phyloP scores from a whole-genome alignment of 2,329 filamentous ascomycete genomes.

The Diaporthe sp. region DNA sequence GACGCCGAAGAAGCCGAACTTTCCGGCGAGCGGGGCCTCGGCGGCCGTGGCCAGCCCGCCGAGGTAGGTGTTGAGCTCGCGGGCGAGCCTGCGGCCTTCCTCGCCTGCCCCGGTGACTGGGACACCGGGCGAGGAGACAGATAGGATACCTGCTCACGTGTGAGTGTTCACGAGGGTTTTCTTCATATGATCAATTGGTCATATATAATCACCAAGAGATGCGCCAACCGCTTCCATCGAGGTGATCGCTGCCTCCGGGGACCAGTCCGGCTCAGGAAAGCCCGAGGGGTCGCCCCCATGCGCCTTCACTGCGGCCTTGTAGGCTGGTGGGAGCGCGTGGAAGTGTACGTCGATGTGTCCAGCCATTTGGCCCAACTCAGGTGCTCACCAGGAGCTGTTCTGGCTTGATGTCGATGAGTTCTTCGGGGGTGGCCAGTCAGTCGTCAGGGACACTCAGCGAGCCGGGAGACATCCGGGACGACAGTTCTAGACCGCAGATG shows the following conservation, averaged over 20 bases:
- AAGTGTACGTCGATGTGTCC: constrained; percentile 42
- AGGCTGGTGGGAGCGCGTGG: constrained; percentile 37
- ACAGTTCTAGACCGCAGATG: background rate
- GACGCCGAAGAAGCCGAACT: constrained; percentile 47
- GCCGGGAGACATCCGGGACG: background rate
- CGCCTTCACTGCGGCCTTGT: constrained; percentile 38
- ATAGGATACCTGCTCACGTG: constrained; percentile 50
- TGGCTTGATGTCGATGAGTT: background rate
- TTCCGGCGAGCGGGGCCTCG: constrained; percentile 23
- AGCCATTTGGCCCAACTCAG: constrained; percentile 1
- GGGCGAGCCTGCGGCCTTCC: constrained; percentile 36
- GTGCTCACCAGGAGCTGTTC: background rate
- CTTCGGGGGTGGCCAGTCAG: background rate
- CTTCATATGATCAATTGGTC: background rate
- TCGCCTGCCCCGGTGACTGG: constrained; percentile 39
- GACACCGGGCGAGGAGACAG: constrained; percentile 38
- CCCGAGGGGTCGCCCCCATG: constrained; percentile 41
- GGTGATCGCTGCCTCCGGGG: constrained; percentile 37
- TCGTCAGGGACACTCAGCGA: background rate
- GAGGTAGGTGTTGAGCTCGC: constrained; percentile 39
- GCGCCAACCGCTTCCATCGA: constrained; percentile 40
- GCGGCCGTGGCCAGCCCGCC: constrained; percentile 31
- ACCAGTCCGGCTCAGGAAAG: constrained; percentile 39
- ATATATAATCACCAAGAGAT: constrained; percentile 22
- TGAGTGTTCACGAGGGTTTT: background rate